phyloP scores from a whole-genome alignment of 495 filamentous ascomycete species.

The Chaetomium fimeti region DNA sequence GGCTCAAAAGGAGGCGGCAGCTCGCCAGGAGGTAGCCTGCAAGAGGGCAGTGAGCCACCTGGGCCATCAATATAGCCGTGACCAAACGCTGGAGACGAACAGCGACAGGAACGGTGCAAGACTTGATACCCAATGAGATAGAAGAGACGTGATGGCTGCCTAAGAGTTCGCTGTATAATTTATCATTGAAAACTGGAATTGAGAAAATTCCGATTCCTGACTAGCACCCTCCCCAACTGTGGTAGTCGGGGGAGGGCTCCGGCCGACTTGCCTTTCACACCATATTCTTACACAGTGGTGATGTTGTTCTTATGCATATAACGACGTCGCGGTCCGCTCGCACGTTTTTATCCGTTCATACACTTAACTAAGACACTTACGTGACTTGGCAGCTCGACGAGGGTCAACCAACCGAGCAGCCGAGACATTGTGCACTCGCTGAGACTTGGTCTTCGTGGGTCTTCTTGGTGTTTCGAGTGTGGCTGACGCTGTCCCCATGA shows the following conservation, averaged over 20 bases:
- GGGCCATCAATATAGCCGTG: neutral
- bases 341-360: too few species aligned
- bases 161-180: neutral
- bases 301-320: too few species aligned
- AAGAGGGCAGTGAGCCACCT: neutral
- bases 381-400: too few species aligned
- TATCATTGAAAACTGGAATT: neutral
- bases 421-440: too few species aligned
- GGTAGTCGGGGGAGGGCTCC: too few species aligned
- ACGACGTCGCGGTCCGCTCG: too few species aligned
- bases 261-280: too few species aligned
- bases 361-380: too few species aligned
- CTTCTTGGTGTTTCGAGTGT: neutral
- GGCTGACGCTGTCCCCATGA: conserved; percentile 6
- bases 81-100: neutral
- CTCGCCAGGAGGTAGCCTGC: neutral
- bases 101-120: neutral
- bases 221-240: too few species aligned
- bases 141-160: neutral
- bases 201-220: neutral
- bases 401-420: too few species aligned
- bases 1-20: too few species aligned
- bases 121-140: neutral
- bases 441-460: neutral
- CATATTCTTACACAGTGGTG: too few species aligned